These are phyloP conservation scores for Strobilomyces confusus DNA, from an alignment of 768 basidiomycete genomes.

Conservation along the genomic window DNA sequence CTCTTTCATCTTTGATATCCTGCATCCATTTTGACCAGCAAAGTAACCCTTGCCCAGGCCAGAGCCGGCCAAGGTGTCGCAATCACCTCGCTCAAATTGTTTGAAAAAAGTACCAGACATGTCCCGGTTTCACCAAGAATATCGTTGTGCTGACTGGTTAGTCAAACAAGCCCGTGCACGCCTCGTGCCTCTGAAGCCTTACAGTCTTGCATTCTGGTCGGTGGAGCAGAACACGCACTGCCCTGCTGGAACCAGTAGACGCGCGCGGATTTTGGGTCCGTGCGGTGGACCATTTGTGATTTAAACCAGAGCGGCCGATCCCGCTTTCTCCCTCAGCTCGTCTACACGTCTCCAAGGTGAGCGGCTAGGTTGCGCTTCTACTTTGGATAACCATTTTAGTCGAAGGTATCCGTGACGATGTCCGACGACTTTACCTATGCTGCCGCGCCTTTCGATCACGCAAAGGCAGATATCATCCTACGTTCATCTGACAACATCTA, in stretches of 20 bases:
- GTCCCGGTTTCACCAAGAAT: too few relatives aligned
- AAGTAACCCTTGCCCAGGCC: background rate
- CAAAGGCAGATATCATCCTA: background rate
- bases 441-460: background rate
- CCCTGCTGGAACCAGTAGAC: too few relatives aligned
- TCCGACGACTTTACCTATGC: background rate
- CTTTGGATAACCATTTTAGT: background rate
- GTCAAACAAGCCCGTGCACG: too few relatives aligned
- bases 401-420: background rate
- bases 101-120: too few relatives aligned
- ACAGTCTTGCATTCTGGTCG: too few relatives aligned
- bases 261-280: too few relatives aligned
- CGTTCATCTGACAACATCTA: background rate
- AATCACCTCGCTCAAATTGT: too few relatives aligned
- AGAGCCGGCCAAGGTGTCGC: background rate
- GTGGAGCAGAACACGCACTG: too few relatives aligned
- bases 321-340: background rate
- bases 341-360: background rate
- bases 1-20: background rate
- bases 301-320: background rate
- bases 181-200: too few relatives aligned
- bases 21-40: background rate
- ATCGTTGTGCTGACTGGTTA: too few relatives aligned
- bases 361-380: background rate
- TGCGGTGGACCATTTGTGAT: too few relatives aligned